Conservation (phyloP, 106 monocot genomes). For the Dioscorea dumetorum region DNA sequence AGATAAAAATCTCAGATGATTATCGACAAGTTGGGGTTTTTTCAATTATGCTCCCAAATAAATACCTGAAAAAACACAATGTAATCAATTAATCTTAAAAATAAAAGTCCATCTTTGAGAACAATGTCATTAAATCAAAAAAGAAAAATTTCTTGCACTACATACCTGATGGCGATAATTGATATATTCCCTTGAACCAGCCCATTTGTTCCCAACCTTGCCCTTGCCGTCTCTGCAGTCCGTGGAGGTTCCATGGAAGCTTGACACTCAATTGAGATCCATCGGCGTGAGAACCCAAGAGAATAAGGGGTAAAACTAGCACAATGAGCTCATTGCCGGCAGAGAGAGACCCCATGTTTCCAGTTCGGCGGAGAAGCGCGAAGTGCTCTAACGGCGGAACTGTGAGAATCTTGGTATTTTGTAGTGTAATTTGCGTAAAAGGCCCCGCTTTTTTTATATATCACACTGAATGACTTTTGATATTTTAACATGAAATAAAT, state of each 20-base stretch:
- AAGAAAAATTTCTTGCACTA: too few species aligned
- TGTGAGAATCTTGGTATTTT: too few species aligned
- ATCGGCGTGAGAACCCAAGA: conserved; percentile 10
- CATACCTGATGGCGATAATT: conserved; percentile 51
- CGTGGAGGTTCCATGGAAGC: conserved; percentile 32
- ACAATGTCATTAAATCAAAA: neutral
- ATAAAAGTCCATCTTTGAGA: neutral
- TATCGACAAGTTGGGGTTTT: too few species aligned
- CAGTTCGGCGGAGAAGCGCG: neutral
- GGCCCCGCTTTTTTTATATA: too few species aligned
- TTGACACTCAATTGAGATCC: conserved; percentile 8
- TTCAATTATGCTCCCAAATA: neutral
- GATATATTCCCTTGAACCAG: conserved; percentile 41
- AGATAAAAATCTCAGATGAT: too few species aligned
- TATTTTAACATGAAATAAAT: too few species aligned
- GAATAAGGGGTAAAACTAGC: conserved; percentile 4
- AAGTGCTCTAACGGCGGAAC: too few species aligned
- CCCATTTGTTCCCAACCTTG: conserved; percentile 54
- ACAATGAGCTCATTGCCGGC: conserved; percentile 2
- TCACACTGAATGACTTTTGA: too few species aligned
- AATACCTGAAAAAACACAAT: neutral
- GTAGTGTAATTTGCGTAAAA: too few species aligned
- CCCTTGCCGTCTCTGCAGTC: conserved; percentile 19
- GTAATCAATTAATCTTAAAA: neutral
- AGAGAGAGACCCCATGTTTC: conserved; percentile 2